Base-by-base conservation (phyloP, 306 rosid genomes). In the Pterocarpus santalinus region DNA sequence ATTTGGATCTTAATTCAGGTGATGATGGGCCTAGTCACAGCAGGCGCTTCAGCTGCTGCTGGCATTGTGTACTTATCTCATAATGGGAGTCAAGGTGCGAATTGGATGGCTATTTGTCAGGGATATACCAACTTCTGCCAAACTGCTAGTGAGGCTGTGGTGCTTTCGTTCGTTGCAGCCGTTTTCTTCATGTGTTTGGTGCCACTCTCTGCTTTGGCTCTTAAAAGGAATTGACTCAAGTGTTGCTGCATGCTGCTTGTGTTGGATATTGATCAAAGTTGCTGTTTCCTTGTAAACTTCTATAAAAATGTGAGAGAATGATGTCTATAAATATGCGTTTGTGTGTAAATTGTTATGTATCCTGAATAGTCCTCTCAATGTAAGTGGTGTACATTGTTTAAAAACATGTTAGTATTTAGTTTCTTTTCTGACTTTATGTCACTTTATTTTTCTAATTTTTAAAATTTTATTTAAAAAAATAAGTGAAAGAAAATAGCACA, bases 81-180 rank as follows among this genome's bases (percentile, higher is more conserved):
- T 38, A 90, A 90, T 58, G 93, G 93, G 34, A 90, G 88, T 52
- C 1, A 8, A 63, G 71, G 85, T 32, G 71, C 93, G 0, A 90
- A 90, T 52, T 90, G 93, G 93, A 65, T 84, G 4, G 90, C 84
- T 1, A 15, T 86, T 13, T 90, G 88, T 46, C 62, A 49, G 55
- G 81, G 84, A 7, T 87, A 1, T 80, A 35, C 33, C 22, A 44
- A 79, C 86, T 90, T 87, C 68, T 90, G 91, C 75, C 83, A 83
- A 70, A 14, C 36, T 52, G 66, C 81, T 11, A 87, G 87, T 41
- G 56, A 72, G 49, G 87, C 85, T 64, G 81, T 87, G 47, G 90
- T 85, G 12, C 30, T 61, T 69, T 84, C 93, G 0, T 80, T 85
- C 32, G 63, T 84, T 51, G 90, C 84, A 1, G 76, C 51, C 3